Evolutionary conservation across 208 protist species (phyloP).

Genomic region (Jaenimonas drosophilae): DNA sequence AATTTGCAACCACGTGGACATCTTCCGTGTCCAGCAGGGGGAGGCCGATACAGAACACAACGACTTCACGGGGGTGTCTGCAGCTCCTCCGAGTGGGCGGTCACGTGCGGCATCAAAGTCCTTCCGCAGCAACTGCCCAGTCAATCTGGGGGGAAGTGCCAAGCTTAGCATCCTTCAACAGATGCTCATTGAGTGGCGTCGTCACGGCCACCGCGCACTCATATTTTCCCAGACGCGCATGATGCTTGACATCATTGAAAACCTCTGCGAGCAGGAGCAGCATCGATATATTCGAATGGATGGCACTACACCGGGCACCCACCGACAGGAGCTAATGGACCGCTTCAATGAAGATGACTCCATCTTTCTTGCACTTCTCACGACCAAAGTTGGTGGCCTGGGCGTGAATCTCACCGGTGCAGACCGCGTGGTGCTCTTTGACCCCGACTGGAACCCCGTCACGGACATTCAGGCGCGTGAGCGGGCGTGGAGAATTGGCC

Average conservation of each 20-base stretch:
- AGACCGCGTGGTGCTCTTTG: constrained; percentile 97
- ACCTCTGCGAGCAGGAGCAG: constrained; percentile 60
- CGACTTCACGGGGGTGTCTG: background rate
- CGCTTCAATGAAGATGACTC: constrained; percentile 90
- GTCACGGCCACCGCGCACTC: constrained; percentile 90
- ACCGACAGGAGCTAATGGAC: constrained; percentile 89
- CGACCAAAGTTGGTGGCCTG: constrained; percentile 95
- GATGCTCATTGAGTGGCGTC: constrained; percentile 91
- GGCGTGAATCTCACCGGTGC: constrained; percentile 98
- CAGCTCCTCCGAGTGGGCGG: background rate
- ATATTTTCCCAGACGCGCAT: constrained; percentile 96
- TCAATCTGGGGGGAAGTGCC: constrained; percentile 62
- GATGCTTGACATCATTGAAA: constrained; percentile 98
- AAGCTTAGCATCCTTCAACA: constrained; percentile 91
- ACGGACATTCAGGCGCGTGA: constrained; percentile 87
- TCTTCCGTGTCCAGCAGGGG: constrained; percentile 36
- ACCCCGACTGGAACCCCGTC: constrained; percentile 97
- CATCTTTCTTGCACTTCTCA: constrained; percentile 96
- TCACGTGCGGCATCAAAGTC: background rate
- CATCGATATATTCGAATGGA: constrained; percentile 94
- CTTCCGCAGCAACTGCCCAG: constrained; percentile 62
- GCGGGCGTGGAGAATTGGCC: constrained; percentile 96
- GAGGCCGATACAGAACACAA: constrained; percentile 10
- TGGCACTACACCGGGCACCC: constrained; percentile 80
- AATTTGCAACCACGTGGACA: constrained; percentile 76